These are phyloP conservation scores for Ceratocystis albifundus DNA, from an alignment of 2,329 filamentous ascomycete genomes.

Conservation along the genomic window DNA sequence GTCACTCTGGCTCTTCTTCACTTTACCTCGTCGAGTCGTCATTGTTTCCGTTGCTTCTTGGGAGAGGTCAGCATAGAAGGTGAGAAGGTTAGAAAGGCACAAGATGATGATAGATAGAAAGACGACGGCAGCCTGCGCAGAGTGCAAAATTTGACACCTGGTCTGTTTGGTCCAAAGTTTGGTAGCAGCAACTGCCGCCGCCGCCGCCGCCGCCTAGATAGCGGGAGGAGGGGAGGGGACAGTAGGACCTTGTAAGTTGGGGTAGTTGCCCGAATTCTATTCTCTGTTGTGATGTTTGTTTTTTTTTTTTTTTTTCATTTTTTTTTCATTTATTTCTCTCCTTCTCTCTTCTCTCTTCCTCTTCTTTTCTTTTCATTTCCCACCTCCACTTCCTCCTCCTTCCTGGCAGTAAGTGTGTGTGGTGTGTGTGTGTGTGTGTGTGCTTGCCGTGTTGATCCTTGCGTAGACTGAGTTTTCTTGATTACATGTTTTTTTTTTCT, in stretches of 20 bases:
- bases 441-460: background rate
- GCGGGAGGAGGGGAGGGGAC: too few species aligned
- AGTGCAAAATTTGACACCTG: background rate
- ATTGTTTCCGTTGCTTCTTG: too few species aligned
- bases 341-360: background rate
- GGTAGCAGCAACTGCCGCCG: too few species aligned
- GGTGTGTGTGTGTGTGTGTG: too few species aligned
- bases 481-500: background rate
- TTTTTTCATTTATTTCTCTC: background rate
- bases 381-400: background rate
- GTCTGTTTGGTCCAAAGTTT: conserved; percentile 2
- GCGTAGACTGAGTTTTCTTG: conserved; percentile 1
- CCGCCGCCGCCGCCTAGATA: background rate
- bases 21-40: too few species aligned
- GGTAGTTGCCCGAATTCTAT: background rate
- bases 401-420: background rate
- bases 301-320: background rate
- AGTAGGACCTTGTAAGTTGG: background rate
- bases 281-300: background rate
- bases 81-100: too few species aligned
- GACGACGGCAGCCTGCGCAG: too few species aligned
- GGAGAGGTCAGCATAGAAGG: too few species aligned
- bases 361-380: background rate
- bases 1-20: too few species aligned
- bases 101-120: too few species aligned